Evolutionary conservation across 257 asterid species (phyloP), one percentile per base, ranked within the genome.

Genomic region (Gentiana macrophylla): DNA sequence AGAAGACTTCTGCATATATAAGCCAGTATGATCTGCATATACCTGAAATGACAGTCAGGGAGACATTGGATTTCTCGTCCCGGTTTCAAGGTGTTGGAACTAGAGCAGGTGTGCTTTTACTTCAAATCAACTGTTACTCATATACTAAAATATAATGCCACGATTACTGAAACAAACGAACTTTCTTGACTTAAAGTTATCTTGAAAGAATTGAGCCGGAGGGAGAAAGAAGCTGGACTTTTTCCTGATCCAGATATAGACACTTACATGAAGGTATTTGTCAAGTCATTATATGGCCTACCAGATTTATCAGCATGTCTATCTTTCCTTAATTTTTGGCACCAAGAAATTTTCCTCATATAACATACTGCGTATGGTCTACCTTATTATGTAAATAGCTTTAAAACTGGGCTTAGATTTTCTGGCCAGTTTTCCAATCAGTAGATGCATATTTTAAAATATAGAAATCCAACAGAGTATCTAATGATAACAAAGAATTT

Each of bases 221-320:
- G 78, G 71, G 89, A 80, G 69, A 82, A 79, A 70, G 82, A 82
- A 57, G 84, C 78, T 53, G 82, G 78, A 51, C 65, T 82, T 54
- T 71, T 80, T 67, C 93, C 93, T 36, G 89, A 83, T 72, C 86
- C 79, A 35, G 84, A 80, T 63, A 69, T 80, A 58, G 91, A 82
- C 59, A 75, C 79, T 66, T 82, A 77, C 71, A 82, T 82, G 91
- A 82, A 82, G 91, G 92, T 83, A 64, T 6, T 36, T 24, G 24
- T 24, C 24, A 24, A 24, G 24, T 24, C 24, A 24, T 24, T 24
- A 24, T 24, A 24, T 24, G 24, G 24, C 24, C 24, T 24, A 24
- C 24, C 24, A 24, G 24, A 24, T 24, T 24, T 24, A 24, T 24
- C 24, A 24, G 24, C 24, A 24, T 24, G 24, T 24, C 24, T 24